Evolutionary conservation across 352 stramenopile genomes (phyloP).

Genomic region (Halophytophthora polymorphica): DNA sequence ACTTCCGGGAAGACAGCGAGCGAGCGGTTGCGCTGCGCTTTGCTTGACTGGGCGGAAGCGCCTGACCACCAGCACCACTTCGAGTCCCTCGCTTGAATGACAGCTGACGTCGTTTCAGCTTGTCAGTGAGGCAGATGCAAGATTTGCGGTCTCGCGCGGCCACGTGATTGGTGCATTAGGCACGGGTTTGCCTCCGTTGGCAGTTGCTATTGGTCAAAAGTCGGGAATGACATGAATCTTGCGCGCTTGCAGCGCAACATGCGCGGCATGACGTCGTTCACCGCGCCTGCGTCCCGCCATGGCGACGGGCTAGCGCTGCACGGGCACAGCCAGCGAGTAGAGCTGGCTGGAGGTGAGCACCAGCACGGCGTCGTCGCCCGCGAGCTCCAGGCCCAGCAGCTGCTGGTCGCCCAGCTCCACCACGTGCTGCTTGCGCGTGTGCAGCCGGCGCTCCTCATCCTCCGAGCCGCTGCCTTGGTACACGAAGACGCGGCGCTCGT

Average conservation of each 20-base stretch:
- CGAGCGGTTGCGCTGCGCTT: constrained; percentile 22
- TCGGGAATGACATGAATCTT: background rate
- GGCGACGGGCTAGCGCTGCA: constrained; percentile 1
- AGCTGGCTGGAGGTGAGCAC: constrained; percentile 53
- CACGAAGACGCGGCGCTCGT: constrained; percentile 73
- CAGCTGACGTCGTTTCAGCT: background rate
- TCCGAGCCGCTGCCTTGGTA: constrained; percentile 44
- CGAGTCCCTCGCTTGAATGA: constrained; percentile 18
- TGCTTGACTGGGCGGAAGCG: background rate
- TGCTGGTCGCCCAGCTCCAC: constrained; percentile 67
- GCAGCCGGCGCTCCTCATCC: constrained; percentile 23
- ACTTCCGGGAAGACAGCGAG: constrained; percentile 2
- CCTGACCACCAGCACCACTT: constrained; percentile 22
- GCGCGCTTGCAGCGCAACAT: background rate
- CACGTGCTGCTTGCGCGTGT: constrained; percentile 66
- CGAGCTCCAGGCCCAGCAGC: constrained; percentile 55
- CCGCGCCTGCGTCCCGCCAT: too few species aligned
- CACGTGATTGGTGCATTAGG: constrained; percentile 11
- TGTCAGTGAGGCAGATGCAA: too few species aligned
- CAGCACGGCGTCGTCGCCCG: constrained; percentile 39
- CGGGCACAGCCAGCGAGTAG: constrained; percentile 26
- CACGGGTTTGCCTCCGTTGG: background rate
- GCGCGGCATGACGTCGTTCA: background rate
- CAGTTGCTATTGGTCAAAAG: constrained; percentile 12
- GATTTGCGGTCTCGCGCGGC: background rate